Conservation (phyloP, 1,284 basidiomycete species). For the Rhodotorula sp. region DNA sequence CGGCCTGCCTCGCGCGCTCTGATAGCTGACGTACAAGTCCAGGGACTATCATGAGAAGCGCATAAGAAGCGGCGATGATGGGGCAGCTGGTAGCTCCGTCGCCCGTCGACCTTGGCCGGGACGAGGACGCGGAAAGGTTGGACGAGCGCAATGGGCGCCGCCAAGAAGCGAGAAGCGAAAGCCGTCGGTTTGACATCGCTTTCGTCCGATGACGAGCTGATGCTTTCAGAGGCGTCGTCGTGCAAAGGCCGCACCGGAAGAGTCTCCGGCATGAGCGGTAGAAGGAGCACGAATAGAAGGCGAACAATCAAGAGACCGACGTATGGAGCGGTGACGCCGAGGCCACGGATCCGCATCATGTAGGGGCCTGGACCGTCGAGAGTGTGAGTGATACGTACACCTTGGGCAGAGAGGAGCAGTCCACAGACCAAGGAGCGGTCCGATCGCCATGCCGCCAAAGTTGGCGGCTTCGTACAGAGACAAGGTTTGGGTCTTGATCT, state of each 20-base stretch:
- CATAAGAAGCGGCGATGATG: conserved; percentile 25
- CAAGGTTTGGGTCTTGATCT: conserved; percentile 22
- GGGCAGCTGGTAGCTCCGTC: conserved; percentile 19
- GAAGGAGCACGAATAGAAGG: neutral
- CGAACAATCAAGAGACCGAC: neutral
- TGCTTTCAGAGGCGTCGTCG: neutral
- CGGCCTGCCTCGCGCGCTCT: neutral
- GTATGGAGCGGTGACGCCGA: conserved; percentile 15
- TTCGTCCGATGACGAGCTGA: neutral
- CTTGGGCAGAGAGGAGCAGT: neutral
- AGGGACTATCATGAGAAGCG: conserved; percentile 24
- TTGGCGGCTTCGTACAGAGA: conserved; percentile 16
- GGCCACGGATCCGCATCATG: conserved; percentile 12
- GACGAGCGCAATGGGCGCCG: conserved; percentile 3
- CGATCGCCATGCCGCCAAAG: conserved; percentile 23
- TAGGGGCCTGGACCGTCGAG: conserved; percentile 5
- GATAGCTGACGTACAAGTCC: conserved; percentile 2
- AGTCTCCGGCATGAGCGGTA: conserved; percentile 35
- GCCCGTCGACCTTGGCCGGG: conserved; percentile 3
- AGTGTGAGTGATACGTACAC: too few species aligned
- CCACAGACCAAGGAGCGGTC: conserved; percentile 19
- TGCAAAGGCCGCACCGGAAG: conserved; percentile 4
- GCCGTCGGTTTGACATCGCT: neutral
- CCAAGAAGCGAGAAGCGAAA: neutral
- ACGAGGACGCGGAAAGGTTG: conserved; percentile 25